These are phyloP conservation scores for Gynostemma pentaphyllum DNA, from an alignment of 306 rosid genomes.

Conservation along the genomic window DNA sequence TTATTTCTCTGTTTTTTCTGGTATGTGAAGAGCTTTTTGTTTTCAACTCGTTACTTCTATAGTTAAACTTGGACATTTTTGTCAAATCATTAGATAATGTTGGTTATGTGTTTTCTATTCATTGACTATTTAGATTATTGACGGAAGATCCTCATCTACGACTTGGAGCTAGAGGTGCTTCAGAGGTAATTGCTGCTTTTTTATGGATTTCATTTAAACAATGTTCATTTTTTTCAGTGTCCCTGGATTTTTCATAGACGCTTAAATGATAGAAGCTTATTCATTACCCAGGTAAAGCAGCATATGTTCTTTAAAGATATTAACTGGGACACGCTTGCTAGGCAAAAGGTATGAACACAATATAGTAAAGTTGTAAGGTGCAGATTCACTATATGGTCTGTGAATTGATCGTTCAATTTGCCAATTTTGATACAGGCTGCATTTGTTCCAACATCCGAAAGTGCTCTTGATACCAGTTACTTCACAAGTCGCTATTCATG, in stretches of 20 bases:
- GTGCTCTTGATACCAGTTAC: constrained; percentile 92
- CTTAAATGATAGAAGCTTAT: constrained; percentile 13
- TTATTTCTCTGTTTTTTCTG: background rate
- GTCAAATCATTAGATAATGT: background rate
- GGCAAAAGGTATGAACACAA: constrained; percentile 64
- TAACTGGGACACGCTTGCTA: constrained; percentile 97
- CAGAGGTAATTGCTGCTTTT: constrained; percentile 46
- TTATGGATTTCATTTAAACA: background rate
- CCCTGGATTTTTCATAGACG: constrained; percentile 2
- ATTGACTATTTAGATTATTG: constrained; percentile 42
- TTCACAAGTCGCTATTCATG: constrained; percentile 88
- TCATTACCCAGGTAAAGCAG: constrained; percentile 70
- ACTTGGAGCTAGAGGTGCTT: constrained; percentile 94
- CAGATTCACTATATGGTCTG: background rate
- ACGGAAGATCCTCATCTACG: constrained; percentile 95
- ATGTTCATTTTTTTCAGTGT: constrained; percentile 5
- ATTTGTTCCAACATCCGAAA: constrained; percentile 91
- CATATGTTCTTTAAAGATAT: constrained; percentile 90
- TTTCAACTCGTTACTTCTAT: background rate
- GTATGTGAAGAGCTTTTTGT: too few relatives aligned
- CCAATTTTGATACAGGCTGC: constrained; percentile 74
- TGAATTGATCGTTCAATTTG: constrained; percentile 7
- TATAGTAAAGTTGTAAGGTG: constrained; percentile 1
- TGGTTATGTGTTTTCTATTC: background rate
- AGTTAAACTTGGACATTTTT: background rate